Percentiles rank a stretch among this genome's conserved stretches.
Evolutionary conservation across 345 rosid species (phyloP).

Genomic region (Syzygium aqueum): DNA sequence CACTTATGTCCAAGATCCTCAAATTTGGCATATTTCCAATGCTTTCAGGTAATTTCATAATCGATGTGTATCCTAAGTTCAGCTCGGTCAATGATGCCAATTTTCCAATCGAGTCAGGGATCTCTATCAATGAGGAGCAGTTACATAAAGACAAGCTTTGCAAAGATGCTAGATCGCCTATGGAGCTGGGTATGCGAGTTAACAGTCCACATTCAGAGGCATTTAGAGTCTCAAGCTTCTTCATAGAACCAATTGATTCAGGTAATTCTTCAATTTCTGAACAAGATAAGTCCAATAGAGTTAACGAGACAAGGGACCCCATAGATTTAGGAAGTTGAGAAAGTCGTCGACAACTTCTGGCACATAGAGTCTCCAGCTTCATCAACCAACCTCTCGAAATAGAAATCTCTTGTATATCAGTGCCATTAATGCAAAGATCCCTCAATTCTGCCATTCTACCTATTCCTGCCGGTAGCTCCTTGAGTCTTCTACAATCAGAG

Average conservation of each 20-base stretch:
- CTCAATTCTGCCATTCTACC: too few relatives aligned
- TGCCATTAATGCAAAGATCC: too few relatives aligned
- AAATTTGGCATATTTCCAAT: not conserved
- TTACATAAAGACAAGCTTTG: not conserved
- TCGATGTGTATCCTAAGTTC: not conserved
- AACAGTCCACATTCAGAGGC: not conserved
- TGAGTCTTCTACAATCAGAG: too few relatives aligned
- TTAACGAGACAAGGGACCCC: too few relatives aligned
- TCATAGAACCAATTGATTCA: accelerated
- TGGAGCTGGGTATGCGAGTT: not conserved
- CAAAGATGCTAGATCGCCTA: not conserved
- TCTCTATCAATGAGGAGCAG: not conserved
- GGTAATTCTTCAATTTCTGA: too few relatives aligned
- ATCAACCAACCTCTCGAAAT: too few relatives aligned
- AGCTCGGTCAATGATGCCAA: not conserved
- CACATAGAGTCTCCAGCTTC: too few relatives aligned
- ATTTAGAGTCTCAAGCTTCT: not conserved
- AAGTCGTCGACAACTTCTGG: too few relatives aligned
- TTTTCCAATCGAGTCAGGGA: not conserved
- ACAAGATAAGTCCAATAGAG: too few relatives aligned
- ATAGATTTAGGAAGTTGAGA: too few relatives aligned
- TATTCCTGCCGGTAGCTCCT: too few relatives aligned
- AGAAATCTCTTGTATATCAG: too few relatives aligned
- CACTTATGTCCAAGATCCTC: not conserved
- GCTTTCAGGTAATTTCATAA: not conserved